Percentiles rank a stretch among this genome's conserved stretches.
These are phyloP conservation scores for Pseudogymnoascus sp. DNA, from an alignment of 2,329 filamentous ascomycete genomes.

Conservation along the genomic window DNA sequence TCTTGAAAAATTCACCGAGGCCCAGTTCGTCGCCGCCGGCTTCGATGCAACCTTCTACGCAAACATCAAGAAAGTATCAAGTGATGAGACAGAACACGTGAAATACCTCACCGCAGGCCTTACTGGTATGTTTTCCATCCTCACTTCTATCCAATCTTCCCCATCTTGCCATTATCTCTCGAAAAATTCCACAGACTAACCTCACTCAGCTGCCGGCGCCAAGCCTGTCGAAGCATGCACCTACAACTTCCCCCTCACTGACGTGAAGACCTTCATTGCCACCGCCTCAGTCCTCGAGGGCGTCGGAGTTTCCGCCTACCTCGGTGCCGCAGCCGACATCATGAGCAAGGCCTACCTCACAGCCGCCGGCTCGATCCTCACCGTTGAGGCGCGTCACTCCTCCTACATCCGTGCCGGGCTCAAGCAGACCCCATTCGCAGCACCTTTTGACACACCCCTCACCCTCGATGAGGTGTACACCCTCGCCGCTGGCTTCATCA, in stretches of 20 bases:
- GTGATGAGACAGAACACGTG: conserved; percentile 51
- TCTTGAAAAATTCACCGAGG: conserved; percentile 46
- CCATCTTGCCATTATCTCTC: neutral
- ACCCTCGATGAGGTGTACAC: conserved; percentile 52
- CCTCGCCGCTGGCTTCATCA: conserved; percentile 56
- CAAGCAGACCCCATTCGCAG: conserved; percentile 44
- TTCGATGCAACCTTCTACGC: conserved; percentile 45
- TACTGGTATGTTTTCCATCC: conserved; percentile 11
- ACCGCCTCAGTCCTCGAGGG: conserved; percentile 47
- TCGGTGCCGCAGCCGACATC: conserved; percentile 53
- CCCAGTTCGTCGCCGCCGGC: conserved; percentile 45
- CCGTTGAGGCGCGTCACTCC: conserved; percentile 56
- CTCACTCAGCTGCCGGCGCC: conserved; percentile 34
- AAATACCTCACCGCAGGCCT: conserved; percentile 43
- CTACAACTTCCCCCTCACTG: conserved; percentile 46
- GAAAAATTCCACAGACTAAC: neutral
- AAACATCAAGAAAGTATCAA: conserved; percentile 46
- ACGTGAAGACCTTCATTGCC: conserved; percentile 42
- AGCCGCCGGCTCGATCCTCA: conserved; percentile 54
- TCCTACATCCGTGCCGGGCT: conserved; percentile 49
- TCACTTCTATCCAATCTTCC: conserved; percentile 22
- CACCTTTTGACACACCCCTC: conserved; percentile 53
- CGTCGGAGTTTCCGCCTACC: conserved; percentile 51
- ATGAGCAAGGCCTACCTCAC: conserved; percentile 50
- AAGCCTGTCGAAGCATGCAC: conserved; percentile 44